A percentile compares a stretch with the other conserved stretches of the same genome.
phyloP scores from a whole-genome alignment of 2,329 filamentous ascomycete species.

The Hypocreales sp. region DNA sequence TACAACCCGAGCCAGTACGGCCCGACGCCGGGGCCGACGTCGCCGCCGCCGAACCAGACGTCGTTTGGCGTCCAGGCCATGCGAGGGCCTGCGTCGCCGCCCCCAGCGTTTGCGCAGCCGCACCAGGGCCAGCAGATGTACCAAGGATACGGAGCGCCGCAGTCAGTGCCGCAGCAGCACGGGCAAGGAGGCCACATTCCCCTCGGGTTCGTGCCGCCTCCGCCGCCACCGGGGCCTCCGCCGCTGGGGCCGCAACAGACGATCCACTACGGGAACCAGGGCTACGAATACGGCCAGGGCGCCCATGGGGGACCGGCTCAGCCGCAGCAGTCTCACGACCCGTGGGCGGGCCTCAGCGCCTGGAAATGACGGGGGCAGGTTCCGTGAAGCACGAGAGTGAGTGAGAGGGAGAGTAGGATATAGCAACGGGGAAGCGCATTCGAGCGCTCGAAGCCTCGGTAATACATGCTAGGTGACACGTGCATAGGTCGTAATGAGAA shows the following conservation, averaged over 20 bases:
- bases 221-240: constrained; percentile 46
- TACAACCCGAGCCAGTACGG: constrained; percentile 46
- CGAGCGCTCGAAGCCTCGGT: no score
- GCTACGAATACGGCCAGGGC: constrained; percentile 16
- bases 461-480: no score
- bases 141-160: constrained; percentile 19
- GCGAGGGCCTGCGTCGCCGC: constrained; percentile 32
- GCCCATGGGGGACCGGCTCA: constrained; percentile 16
- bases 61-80: constrained; percentile 25
- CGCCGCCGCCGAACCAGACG: constrained; percentile 48
- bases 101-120: constrained; percentile 29
- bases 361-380: constrained; percentile 28
- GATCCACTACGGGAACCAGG: constrained; percentile 32
- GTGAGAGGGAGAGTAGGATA: background rate
- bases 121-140: constrained; percentile 29
- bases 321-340: constrained; percentile 26
- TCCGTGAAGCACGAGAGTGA: background rate
- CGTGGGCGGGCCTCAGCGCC: constrained; percentile 35
- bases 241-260: constrained; percentile 48
- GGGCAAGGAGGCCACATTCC: constrained; percentile 30
- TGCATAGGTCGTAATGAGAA: no score
- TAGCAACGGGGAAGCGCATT: background rate
- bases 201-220: constrained; percentile 44
- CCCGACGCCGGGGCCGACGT: constrained; percentile 40
- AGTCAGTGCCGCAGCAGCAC: constrained; percentile 18